Base-by-base conservation (phyloP, 345 rosid species). In the Carallia pectinifolia region DNA sequence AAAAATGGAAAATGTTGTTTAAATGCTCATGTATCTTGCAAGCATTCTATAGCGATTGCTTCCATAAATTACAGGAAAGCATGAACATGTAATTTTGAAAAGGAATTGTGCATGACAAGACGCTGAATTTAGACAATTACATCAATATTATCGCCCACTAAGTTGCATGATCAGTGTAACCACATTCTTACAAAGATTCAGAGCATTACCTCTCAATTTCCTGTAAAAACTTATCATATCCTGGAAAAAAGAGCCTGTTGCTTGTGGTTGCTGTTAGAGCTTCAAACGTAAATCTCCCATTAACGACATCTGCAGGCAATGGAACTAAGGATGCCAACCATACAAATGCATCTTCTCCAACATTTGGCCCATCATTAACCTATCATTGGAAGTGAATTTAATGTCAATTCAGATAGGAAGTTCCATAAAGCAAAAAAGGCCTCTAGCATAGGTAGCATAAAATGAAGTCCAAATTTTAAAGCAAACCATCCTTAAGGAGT, bases 281-380 rank as follows among this genome's bases (percentile, higher is more conserved):
- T 85, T 95, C 99, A 65, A 89, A 92, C 7, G 91, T 86, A 82
- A 84, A 95, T 85, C 90, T 86, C 58, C 86, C 93, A 36, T 89
- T 95, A 31, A 77, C 80, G 58, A 82, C 74, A 82, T 92, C 97
- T 4, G 81, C 90, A 61, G 71, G 84, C 23, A 92, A 76, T 34
- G 99, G 96, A 80, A 86, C 73, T 62, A 90, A 54, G 39, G 91
- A 83, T 56, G 79, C 92, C 73, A 92, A 69, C 93, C 95, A 92
- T 27, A 86, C 88, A 83, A 89, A 92, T 19, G 94, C 84, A 79
- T 88, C 99, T 83, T 86, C 97, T 69, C 84, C 96, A 64, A 87
- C 87, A 70, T 81, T 88, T 60, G 84, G 88, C 73, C 79, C 92
- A 67, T 90, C 75, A 76, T 92, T 85, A 67, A 76, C 99, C 97